phyloP scores from a whole-genome alignment of 2,329 filamentous ascomycete species.

The Colletotrichum liriopes region DNA sequence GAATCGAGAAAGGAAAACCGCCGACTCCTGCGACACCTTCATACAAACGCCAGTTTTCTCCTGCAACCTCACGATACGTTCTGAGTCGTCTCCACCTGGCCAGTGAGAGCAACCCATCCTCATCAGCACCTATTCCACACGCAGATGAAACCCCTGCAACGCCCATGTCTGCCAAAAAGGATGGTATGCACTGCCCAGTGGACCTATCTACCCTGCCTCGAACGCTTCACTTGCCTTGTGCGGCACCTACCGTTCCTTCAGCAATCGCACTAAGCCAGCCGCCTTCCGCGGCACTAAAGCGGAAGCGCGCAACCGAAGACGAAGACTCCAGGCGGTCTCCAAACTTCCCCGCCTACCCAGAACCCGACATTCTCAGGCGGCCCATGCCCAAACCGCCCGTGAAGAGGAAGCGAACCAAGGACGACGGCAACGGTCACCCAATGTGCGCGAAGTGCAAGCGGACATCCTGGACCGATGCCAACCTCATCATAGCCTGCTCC shows the following conservation, averaged over 20 bases:
- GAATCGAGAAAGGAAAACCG: background rate
- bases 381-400: constrained; percentile 31
- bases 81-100: constrained; percentile 48
- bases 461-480: constrained; percentile 42
- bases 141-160: background rate
- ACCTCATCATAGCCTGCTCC: constrained; percentile 45
- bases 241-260: background rate
- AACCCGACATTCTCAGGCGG: constrained; percentile 1
- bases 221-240: constrained; percentile 14
- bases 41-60: constrained; percentile 52
- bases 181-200: constrained; percentile 34
- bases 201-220: constrained; percentile 34
- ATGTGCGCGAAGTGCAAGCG: constrained; percentile 46
- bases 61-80: constrained; percentile 47
- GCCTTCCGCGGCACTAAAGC: constrained; percentile 24
- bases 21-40: constrained; percentile 16
- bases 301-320: constrained; percentile 18
- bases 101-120: constrained; percentile 25
- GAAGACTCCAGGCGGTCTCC: background rate
- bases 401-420: constrained; percentile 41
- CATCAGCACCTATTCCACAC: background rate
- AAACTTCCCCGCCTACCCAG: background rate
- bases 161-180: constrained; percentile 31
- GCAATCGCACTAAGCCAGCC: background rate
- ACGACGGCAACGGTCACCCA: constrained; percentile 30